Evolutionary conservation across 2,329 filamentous ascomycete species (phyloP).

Genomic region (Claviceps pazoutovae): DNA sequence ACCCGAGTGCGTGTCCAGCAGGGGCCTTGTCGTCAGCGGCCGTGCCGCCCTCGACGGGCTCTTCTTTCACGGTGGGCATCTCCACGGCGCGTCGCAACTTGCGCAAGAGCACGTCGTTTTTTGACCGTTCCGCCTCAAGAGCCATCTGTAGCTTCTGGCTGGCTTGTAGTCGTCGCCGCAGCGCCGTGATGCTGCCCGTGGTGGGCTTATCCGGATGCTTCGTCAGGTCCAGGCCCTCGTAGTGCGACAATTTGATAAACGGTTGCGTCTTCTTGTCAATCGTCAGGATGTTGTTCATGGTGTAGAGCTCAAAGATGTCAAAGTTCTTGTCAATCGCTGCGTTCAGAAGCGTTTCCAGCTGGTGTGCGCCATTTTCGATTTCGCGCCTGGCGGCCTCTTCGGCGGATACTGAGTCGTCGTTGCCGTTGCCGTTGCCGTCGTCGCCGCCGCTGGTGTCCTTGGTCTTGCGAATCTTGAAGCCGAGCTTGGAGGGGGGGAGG

Average conservation of each 20-base stretch:
- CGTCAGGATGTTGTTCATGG: slow-evolving; percentile 70
- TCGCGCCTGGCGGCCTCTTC: slow-evolving; percentile 41
- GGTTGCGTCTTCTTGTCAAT: slow-evolving; percentile 54
- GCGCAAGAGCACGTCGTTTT: slow-evolving; percentile 57
- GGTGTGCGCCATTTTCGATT: slow-evolving; percentile 77
- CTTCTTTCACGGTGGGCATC: slow-evolving; percentile 10
- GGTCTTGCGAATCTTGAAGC: slow-evolving; percentile 46
- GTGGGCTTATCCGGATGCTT: slow-evolving; percentile 30
- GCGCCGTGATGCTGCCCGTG: slow-evolving; percentile 53
- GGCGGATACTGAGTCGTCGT: slow-evolving; percentile 12
- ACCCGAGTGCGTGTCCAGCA: slow-evolving; percentile 29
- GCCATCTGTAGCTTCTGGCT: slow-evolving; percentile 61
- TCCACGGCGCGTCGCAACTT: slow-evolving; percentile 40
- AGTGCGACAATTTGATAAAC: slow-evolving; percentile 75
- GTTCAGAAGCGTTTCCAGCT: slow-evolving; percentile 70
- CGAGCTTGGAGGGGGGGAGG: slow-evolving; percentile 60
- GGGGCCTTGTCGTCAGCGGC: slow-evolving; percentile 1
- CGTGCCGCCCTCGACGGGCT: slow-evolving; percentile 1
- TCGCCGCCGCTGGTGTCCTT: not conserved
- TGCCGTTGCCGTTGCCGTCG: not conserved
- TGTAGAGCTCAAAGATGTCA: slow-evolving; percentile 79
- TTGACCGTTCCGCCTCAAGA: slow-evolving; percentile 53
- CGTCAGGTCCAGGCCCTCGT: slow-evolving; percentile 50
- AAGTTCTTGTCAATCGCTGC: slow-evolving; percentile 74
- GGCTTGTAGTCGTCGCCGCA: slow-evolving; percentile 62